Evolutionary conservation across 148 eudicot genomes (phyloP), one percentile per base, ranked within the genome.

Genomic region (Beta vulgaris): DNA sequence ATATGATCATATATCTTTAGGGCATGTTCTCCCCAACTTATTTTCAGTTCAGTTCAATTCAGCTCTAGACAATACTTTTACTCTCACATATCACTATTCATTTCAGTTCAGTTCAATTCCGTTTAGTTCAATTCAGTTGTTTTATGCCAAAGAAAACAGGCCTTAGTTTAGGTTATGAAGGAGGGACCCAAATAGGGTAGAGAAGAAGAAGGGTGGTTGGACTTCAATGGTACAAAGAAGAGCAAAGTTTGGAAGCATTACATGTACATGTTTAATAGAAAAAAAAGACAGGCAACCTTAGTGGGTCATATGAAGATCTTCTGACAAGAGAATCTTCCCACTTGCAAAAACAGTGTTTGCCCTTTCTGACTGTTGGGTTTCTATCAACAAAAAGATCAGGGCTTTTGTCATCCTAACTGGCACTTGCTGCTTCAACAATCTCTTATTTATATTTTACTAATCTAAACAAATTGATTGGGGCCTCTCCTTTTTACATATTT

Each of bases 241-340:
- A 11, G 61, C 16, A 11, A 64, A 51, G 10, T 39, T 25, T 28
- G 66, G 76, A 74, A 64, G 28, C 14, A 67, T 42, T 31, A 57
- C 12, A 49, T 29, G 68, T 58, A 9, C 35, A 53, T 13, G n/a
- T n/a, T n/a, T n/a, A n/a, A n/a, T 51, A 31, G 29, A 54, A 43
- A 28, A 64, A 13, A n/a, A 37, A 43, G 51, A 76, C 60, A 76
- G 49, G 70, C 14, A 66, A 29, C 60, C 69, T 63, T 19, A 76
- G 71, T 72, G 69, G 91, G 88, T 72, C 88, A 85, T 87, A 78
- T 75, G 78, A 32, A 36, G 84, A 86, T 90, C 87, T 82, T 73
- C 88, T 87, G 86, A 89, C 89, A 87, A 49, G 75, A 84, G 85
- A 83, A 89, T 87, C 88, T 84, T 77, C 83, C 80, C 76, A 72